Conservation (phyloP, 2,329 filamentous ascomycete genomes). For the Alternaria sp. region DNA sequence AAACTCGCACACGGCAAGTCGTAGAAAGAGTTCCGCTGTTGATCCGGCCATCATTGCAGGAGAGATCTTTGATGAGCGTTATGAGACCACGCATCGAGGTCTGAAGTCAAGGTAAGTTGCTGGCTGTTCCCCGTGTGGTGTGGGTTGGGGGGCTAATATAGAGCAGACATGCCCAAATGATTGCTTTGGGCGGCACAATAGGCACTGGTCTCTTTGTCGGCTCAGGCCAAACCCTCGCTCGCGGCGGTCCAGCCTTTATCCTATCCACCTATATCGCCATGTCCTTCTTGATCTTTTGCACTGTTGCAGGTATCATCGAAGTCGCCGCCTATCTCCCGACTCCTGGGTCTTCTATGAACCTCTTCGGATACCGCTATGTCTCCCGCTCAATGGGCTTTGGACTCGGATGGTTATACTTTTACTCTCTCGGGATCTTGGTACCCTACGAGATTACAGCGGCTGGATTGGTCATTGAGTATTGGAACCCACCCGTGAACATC, state of each 20-base stretch:
- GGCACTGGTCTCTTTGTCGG: slow-evolving; percentile 69
- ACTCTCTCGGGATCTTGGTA: slow-evolving; percentile 41
- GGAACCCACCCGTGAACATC: slow-evolving; percentile 44
- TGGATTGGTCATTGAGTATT: slow-evolving; percentile 49
- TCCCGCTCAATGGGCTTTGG: slow-evolving; percentile 68
- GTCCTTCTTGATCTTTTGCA: slow-evolving; percentile 38
- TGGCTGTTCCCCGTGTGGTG: slow-evolving; percentile 8
- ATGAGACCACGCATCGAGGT: slow-evolving; percentile 50
- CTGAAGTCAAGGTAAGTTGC: slow-evolving; percentile 48
- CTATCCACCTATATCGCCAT: slow-evolving; percentile 44
- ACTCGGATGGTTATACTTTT: slow-evolving; percentile 41
- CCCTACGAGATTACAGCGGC: slow-evolving; percentile 49
- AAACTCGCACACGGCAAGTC: slow-evolving; percentile 9
- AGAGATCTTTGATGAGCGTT: slow-evolving; percentile 46
- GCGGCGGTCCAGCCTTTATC: slow-evolving; percentile 40
- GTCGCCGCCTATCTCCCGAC: slow-evolving; percentile 67
- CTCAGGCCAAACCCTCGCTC: slow-evolving; percentile 60
- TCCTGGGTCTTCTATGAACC: slow-evolving; percentile 61
- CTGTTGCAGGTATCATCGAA: slow-evolving; percentile 50
- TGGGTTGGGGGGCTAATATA: slow-evolving; percentile 48
- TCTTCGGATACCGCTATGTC: slow-evolving; percentile 58
- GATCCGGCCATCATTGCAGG: slow-evolving; percentile 35
- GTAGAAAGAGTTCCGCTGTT: slow-evolving; percentile 35
- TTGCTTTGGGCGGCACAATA: slow-evolving; percentile 67
- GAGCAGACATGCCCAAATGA: slow-evolving; percentile 64